A percentile compares a stretch with the other conserved stretches of the same genome.
These are phyloP conservation scores for Oryza meyeriana DNA, from an alignment of 176 grass and related monocot species.

Conservation along the genomic window DNA sequence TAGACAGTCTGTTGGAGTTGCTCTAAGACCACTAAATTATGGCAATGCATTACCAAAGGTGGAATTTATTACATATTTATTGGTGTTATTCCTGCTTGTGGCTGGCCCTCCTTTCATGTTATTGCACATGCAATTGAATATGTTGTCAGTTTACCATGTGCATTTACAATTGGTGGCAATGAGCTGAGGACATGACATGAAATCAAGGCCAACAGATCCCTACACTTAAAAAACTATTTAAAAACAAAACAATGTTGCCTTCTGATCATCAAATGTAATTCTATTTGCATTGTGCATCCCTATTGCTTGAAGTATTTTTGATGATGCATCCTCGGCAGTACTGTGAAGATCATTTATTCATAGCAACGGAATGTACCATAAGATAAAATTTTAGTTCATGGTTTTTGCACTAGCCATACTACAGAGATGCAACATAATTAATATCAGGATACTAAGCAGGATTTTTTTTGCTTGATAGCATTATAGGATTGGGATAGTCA, in stretches of 20 bases:
- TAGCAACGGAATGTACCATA: neutral
- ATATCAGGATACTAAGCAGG: too few species aligned
- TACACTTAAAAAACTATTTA: neutral
- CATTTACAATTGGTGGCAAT: neutral
- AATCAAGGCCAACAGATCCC: neutral
- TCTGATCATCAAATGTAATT: neutral
- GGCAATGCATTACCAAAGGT: neutral
- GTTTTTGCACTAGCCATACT: too few species aligned
- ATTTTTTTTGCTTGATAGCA: too few species aligned
- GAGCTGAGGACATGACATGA: neutral
- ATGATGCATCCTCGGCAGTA: neutral
- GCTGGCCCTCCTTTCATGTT: neutral
- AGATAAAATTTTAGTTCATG: too few species aligned
- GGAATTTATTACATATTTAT: neutral
- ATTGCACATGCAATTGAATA: neutral
- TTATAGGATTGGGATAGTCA: too few species aligned
- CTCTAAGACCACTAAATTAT: neutral
- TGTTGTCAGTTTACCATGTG: neutral
- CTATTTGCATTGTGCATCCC: neutral
- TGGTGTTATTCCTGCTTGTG: neutral
- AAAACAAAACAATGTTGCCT: neutral
- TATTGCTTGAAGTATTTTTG: too few species aligned
- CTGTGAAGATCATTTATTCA: neutral
- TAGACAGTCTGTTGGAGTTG: too few species aligned
- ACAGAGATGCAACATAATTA: too few species aligned